Conservation (phyloP, 225 moss, liverwort and hornwort genomes). For the Physcomitrium patens region DNA sequence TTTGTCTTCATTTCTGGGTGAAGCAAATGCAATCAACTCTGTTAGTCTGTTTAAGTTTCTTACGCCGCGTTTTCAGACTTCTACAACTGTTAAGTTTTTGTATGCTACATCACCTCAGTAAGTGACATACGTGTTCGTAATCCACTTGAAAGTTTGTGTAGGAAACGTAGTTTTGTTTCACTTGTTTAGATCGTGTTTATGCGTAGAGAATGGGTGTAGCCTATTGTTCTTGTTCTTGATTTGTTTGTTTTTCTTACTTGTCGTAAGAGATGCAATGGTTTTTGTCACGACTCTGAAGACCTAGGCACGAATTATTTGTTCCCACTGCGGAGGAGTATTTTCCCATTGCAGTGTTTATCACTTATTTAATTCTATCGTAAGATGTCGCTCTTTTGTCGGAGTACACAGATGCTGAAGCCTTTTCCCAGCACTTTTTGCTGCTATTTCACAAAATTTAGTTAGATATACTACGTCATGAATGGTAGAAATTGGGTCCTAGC, state of each 20-base stretch:
- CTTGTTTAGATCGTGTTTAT: too few species aligned
- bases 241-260: not conserved
- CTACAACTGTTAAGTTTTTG: too few species aligned
- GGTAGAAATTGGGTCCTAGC: constrained; percentile 30
- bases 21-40: too few species aligned
- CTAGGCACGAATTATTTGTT: not conserved
- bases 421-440: constrained; percentile 22
- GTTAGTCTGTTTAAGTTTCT: too few species aligned
- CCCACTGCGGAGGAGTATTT: not conserved
- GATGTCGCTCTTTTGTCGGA: constrained; percentile 26
- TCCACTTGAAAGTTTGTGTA: too few species aligned
- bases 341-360: constrained; percentile 1
- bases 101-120: too few species aligned
- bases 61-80: too few species aligned
- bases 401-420: constrained; percentile 29
- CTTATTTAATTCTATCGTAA: not conserved
- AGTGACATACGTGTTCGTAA: too few species aligned
- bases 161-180: too few species aligned
- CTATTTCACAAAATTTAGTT: constrained; percentile 12
- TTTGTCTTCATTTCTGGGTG: too few species aligned
- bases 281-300: not conserved
- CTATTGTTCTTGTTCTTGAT: too few species aligned
- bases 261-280: not conserved
- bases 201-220: too few species aligned
- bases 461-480: constrained; percentile 19